These are phyloP conservation scores for Curvularia sp. DNA, from an alignment of 2,329 filamentous ascomycete genomes.

Conservation along the genomic window DNA sequence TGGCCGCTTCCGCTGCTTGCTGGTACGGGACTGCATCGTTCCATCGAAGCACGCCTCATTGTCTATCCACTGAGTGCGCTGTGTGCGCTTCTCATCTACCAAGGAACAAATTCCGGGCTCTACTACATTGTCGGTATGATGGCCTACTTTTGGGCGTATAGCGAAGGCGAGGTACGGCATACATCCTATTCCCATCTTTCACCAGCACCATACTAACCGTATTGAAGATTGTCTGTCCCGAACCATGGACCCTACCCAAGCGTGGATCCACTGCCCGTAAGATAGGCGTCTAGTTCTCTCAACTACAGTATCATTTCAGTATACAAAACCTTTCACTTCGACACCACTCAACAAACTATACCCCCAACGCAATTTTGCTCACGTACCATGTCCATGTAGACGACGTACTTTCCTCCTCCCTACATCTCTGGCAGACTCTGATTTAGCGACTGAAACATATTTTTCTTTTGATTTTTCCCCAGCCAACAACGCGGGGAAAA, in stretches of 20 bases:
- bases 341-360: slow-evolving; percentile 8
- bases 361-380: slow-evolving; percentile 3
- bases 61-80: slow-evolving; percentile 81
- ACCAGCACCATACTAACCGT: slow-evolving; percentile 20
- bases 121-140: slow-evolving; percentile 88
- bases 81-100: slow-evolving; percentile 80
- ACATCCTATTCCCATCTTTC: neutral
- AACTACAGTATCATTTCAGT: neutral
- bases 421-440: slow-evolving; percentile 15
- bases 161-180: slow-evolving; percentile 86
- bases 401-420: neutral
- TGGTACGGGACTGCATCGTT: slow-evolving; percentile 80
- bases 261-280: slow-evolving; percentile 44
- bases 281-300: slow-evolving; percentile 23
- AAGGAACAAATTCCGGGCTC: slow-evolving; percentile 87
- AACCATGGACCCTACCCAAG: slow-evolving; percentile 60
- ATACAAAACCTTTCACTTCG: slow-evolving; percentile 13
- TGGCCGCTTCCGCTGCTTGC: slow-evolving; percentile 83
- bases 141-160: slow-evolving; percentile 97
- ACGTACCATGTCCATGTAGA: slow-evolving; percentile 15
- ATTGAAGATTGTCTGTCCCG: slow-evolving; percentile 56
- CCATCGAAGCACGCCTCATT: slow-evolving; percentile 83
- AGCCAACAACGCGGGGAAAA: neutral
- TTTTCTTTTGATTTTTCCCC: neutral
- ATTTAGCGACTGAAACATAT: slow-evolving; percentile 11